Percentiles rank a stretch among this genome's conserved stretches.
Conservation (phyloP, 2,329 filamentous ascomycete genomes). For the Alternaria sp. region DNA sequence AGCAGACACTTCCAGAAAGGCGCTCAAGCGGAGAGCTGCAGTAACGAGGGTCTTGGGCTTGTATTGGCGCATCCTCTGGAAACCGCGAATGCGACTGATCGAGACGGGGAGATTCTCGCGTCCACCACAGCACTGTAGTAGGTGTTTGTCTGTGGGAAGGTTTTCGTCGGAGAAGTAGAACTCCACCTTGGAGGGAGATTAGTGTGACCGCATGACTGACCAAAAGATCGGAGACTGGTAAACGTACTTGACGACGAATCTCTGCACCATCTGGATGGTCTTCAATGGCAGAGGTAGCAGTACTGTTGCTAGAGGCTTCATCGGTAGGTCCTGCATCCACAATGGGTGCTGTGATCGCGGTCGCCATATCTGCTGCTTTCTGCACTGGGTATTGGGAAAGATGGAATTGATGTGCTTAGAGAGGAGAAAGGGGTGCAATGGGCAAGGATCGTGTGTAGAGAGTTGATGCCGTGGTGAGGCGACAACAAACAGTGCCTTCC, state of each 20-base stretch:
- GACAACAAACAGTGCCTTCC: neutral
- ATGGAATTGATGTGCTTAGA: neutral
- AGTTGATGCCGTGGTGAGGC: neutral
- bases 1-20: constrained; percentile 52
- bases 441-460: neutral
- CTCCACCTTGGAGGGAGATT: constrained; percentile 52
- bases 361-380: constrained; percentile 9
- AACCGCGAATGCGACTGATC: constrained; percentile 55
- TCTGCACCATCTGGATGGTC: constrained; percentile 41
- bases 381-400: neutral
- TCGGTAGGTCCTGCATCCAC: neutral
- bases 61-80: constrained; percentile 58
- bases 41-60: constrained; percentile 52
- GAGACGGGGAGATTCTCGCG: constrained; percentile 55
- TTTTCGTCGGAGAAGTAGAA: constrained; percentile 62
- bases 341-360: neutral
- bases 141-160: constrained; percentile 53
- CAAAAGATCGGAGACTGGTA: neutral
- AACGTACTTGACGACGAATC: constrained; percentile 43
- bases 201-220: neutral
- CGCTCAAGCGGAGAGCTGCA: constrained; percentile 53
- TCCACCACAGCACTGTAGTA: constrained; percentile 54
- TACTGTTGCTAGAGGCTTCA: neutral
- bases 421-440: neutral
- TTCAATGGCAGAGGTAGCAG: neutral